Evolutionary conservation across 2,329 filamentous ascomycete species (phyloP).

Genomic region (Ophiobolus disseminans): DNA sequence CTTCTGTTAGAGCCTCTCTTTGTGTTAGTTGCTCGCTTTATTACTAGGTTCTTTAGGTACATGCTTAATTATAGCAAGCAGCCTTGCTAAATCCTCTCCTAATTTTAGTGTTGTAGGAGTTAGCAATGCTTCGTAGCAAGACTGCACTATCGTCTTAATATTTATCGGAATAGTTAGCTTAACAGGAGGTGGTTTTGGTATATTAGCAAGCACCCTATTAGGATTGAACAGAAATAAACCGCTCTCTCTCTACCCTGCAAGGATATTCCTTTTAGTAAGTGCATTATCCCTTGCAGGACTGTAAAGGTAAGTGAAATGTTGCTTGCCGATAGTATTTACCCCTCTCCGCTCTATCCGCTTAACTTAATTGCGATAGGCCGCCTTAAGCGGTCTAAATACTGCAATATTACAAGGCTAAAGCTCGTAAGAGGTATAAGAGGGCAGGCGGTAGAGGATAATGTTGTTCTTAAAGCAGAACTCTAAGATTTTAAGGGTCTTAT

Average conservation of each 20-base stretch:
- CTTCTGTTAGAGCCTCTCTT: slow-evolving; percentile 17
- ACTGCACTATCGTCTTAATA: neutral
- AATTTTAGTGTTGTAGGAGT: neutral
- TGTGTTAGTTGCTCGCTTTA: slow-evolving; percentile 7
- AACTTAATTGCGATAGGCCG: slow-evolving; percentile 13
- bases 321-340: neutral
- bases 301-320: slow-evolving; percentile 12
- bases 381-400: slow-evolving; percentile 11
- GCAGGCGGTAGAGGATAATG: slow-evolving; percentile 6
- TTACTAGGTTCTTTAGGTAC: neutral
- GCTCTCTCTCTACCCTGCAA: slow-evolving; percentile 23
- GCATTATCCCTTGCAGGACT: slow-evolving; percentile 22
- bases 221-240: slow-evolving; percentile 34
- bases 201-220: slow-evolving; percentile 33
- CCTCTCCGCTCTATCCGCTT: slow-evolving; percentile 14
- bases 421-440: too few relatives aligned
- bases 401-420: too few relatives aligned
- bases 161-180: slow-evolving; percentile 10
- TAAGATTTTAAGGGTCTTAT: neutral
- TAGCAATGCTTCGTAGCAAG: neutral
- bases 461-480: slow-evolving; percentile 5
- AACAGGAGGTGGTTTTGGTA: slow-evolving; percentile 20
- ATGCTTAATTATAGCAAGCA: neutral
- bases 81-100: neutral
- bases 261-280: slow-evolving; percentile 34